phyloP scores from a whole-genome alignment of 129 eudicot species.

The Escallonia herrerae region DNA sequence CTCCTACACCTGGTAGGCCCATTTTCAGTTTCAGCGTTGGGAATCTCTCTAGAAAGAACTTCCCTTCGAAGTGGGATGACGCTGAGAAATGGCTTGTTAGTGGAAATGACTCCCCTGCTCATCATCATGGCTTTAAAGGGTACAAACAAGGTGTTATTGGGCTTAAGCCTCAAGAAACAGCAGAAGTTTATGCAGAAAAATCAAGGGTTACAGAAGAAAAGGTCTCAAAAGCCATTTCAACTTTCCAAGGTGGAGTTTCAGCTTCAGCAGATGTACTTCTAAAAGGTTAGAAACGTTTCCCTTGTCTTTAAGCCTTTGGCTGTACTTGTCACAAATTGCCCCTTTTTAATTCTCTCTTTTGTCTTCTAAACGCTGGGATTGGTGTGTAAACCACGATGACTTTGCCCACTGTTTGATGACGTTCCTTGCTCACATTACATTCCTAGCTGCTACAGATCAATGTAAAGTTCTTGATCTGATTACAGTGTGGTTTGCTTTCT shows the following conservation, averaged over 20 bases:
- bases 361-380: too few relatives aligned
- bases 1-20: constrained; percentile 70
- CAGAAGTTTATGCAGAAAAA: constrained; percentile 29
- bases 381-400: too few relatives aligned
- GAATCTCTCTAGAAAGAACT: constrained; percentile 33
- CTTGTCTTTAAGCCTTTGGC: not conserved
- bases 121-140: constrained; percentile 24
- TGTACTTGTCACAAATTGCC: not conserved
- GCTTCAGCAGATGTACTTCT: constrained; percentile 44
- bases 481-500: too few relatives aligned
- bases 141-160: not conserved
- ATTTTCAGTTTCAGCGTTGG: constrained; percentile 64
- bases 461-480: too few relatives aligned
- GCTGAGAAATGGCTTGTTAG: constrained; percentile 75
- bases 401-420: not conserved
- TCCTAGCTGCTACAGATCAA: not conserved
- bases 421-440: not conserved
- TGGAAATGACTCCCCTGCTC: constrained; percentile 62
- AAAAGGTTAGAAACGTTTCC: constrained; percentile 51
- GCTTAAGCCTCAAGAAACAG: not conserved
- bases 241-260: constrained; percentile 27
- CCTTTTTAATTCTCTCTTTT: too few relatives aligned
- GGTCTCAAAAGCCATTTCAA: constrained; percentile 28
- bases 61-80: constrained; percentile 91
- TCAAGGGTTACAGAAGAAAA: constrained; percentile 44